Evolutionary conservation across 2,329 filamentous ascomycete genomes (phyloP), one percentile per base, ranked within the genome.

Genomic region (Zelopaecilomyces penicillatus): DNA sequence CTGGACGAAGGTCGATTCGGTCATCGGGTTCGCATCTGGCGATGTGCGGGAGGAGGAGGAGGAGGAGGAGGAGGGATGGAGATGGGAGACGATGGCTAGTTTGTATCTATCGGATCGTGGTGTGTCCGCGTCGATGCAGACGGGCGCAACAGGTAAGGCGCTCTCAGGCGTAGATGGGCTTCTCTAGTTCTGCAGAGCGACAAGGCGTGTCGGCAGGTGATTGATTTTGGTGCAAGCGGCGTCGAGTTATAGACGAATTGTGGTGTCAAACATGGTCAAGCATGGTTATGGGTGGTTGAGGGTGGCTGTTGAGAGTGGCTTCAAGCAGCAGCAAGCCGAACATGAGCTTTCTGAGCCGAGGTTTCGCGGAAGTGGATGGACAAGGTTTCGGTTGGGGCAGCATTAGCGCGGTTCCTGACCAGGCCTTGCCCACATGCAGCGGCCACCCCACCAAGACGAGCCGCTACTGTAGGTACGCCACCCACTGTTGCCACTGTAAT

Each of bases 1-100:
- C 64, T 87, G 84, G 65, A 86, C 83, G 68, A 96, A 96, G 67
- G 85, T 85, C 50, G 69, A 67, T 50, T 72, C 68, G 57, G 66
- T 73, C 73, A 75, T 75, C 53, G 53, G 52, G 49, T 47, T 48
- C 54, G 50, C 60, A 65, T 67, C 46, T 19, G 19, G 19, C 19
- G 19, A 19, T 19, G 52, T 50, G 48, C 26, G 42, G 39, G 41
- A 37, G 30, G 38, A 31, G 36, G 10, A 30, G 33, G 35, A 42
- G 34, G 39, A 11, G 30, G 27, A 39, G 42, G 38, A 42, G 39
- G 35, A 33, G 41, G 40, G 49, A 19, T 19, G 19, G 19, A 19
- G 49, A 41, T 42, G 39, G 49, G 19, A 11, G 39, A 11, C 30
- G 39, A 26, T 32, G 35, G 5, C 11, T 8, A 26, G 9, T 36